These are phyloP conservation scores for Macroventuria anomochaeta DNA, from an alignment of 2,329 filamentous ascomycete species.

Conservation along the genomic window DNA sequence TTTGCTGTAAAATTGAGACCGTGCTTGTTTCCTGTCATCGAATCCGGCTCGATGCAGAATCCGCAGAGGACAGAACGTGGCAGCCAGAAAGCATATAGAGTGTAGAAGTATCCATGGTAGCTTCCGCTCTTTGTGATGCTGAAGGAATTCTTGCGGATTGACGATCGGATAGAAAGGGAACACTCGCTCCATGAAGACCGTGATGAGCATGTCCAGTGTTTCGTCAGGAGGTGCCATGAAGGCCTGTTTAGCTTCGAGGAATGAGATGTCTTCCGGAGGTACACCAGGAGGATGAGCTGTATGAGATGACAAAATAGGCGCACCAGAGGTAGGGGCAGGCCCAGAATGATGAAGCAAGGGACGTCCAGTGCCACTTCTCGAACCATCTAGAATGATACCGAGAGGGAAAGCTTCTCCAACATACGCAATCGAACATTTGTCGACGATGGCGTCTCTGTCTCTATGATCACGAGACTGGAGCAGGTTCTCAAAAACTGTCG, in stretches of 20 bases:
- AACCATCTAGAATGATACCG: not conserved
- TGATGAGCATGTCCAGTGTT: not conserved
- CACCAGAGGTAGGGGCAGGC: not conserved
- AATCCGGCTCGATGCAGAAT: constrained; percentile 6
- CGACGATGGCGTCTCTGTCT: not conserved
- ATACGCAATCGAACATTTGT: constrained; percentile 8
- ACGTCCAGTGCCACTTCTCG: not conserved
- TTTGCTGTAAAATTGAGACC: constrained; percentile 2
- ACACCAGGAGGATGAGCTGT: not conserved
- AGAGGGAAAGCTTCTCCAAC: constrained; percentile 13
- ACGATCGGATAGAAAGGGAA: constrained; percentile 9
- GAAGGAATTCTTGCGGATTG: not conserved
- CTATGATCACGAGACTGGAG: not conserved
- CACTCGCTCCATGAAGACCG: constrained; percentile 7
- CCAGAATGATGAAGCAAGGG: constrained; percentile 6
- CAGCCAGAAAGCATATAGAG: constrained; percentile 2
- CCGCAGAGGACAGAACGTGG: constrained; percentile 12
- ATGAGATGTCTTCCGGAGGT: constrained; percentile 4
- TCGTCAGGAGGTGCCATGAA: constrained; percentile 7
- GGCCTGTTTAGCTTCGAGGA: constrained; percentile 8
- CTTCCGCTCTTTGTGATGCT: not conserved
- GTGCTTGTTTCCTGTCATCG: constrained; percentile 6
- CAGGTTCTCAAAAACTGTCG: constrained; percentile 7
- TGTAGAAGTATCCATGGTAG: constrained; percentile 12
- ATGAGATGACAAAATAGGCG: not conserved